A percentile compares a stretch with the other conserved stretches of the same genome.
Evolutionary conservation across 306 rosid species (phyloP).

Genomic region (Nissolia schottii): DNA sequence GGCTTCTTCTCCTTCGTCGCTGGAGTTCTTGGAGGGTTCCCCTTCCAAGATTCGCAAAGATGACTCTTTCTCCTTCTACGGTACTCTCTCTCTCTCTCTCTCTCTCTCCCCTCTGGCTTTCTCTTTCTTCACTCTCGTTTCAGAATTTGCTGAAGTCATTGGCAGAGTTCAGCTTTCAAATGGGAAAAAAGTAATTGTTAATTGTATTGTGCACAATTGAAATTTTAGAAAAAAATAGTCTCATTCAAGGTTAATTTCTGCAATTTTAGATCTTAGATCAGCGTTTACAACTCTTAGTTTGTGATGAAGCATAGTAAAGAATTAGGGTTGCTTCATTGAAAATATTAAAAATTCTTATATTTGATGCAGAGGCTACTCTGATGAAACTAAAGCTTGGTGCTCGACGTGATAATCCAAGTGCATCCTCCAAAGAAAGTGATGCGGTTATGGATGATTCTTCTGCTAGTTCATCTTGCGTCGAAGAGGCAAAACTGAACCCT

Average conservation of each 20-base stretch:
- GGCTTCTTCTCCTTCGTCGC: constrained; percentile 53
- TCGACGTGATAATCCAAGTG: constrained; percentile 31
- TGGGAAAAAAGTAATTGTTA: not conserved
- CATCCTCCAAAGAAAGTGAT: constrained; percentile 16
- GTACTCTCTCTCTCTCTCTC: constrained; percentile 25
- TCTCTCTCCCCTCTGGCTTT: not conserved
- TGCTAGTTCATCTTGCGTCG: constrained; percentile 27
- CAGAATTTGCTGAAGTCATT: not conserved
- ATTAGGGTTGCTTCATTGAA: not conserved
- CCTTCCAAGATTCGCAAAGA: constrained; percentile 73
- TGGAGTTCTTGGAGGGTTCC: constrained; percentile 60
- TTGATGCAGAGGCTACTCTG: constrained; percentile 70
- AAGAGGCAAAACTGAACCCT: constrained; percentile 30
- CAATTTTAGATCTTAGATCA: constrained; percentile 1
- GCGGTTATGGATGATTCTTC: constrained; percentile 27
- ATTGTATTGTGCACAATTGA: too few species aligned
- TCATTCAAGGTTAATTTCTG: not conserved
- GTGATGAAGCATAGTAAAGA: not conserved
- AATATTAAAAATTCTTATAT: not conserved
- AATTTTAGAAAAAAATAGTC: not conserved
- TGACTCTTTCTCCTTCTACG: constrained; percentile 76
- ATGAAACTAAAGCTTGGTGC: constrained; percentile 83
- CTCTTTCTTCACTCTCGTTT: not conserved
- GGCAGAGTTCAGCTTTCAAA: not conserved
- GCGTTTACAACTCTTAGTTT: not conserved